These are phyloP conservation scores for Pisolithus marmoratus DNA, from an alignment of 768 basidiomycete genomes.

Conservation along the genomic window DNA sequence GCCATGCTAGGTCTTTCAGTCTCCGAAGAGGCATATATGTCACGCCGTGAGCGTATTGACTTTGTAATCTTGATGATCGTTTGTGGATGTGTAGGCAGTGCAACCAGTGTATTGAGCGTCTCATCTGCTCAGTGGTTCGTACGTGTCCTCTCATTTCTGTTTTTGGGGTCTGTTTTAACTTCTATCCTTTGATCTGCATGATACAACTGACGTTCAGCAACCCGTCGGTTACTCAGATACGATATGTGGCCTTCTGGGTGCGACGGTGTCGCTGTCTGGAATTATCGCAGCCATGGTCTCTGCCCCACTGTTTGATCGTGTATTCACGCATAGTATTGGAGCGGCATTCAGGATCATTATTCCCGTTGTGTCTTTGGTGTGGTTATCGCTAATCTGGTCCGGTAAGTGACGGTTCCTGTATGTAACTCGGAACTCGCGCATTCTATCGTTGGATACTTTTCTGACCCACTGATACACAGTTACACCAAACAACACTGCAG, in stretches of 20 bases:
- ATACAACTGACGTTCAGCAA: conserved; percentile 35
- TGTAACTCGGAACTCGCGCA: too few relatives aligned
- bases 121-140: conserved; percentile 68
- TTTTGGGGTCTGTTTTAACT: too few relatives aligned
- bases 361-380: conserved; percentile 55
- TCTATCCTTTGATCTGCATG: not conserved
- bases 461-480: conserved; percentile 33
- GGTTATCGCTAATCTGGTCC: conserved; percentile 79
- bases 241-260: conserved; percentile 63
- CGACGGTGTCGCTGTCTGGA: conserved; percentile 62
- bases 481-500: conserved; percentile 52
- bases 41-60: conserved; percentile 60
- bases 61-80: conserved; percentile 53
- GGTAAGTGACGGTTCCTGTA: conserved; percentile 35
- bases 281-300: conserved; percentile 62
- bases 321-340: conserved; percentile 69
- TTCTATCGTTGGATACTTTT: too few relatives aligned
- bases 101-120: conserved; percentile 60
- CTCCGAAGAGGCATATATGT: conserved; percentile 49
- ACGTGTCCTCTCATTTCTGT: conserved; percentile 16
- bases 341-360: conserved; percentile 52
- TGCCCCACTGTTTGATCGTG: conserved; percentile 77
- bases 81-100: conserved; percentile 63
- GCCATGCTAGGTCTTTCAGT: conserved; percentile 45
- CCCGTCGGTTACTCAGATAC: conserved; percentile 68